phyloP scores from a whole-genome alignment of 345 rosid species.

The Physaria fendleri region DNA sequence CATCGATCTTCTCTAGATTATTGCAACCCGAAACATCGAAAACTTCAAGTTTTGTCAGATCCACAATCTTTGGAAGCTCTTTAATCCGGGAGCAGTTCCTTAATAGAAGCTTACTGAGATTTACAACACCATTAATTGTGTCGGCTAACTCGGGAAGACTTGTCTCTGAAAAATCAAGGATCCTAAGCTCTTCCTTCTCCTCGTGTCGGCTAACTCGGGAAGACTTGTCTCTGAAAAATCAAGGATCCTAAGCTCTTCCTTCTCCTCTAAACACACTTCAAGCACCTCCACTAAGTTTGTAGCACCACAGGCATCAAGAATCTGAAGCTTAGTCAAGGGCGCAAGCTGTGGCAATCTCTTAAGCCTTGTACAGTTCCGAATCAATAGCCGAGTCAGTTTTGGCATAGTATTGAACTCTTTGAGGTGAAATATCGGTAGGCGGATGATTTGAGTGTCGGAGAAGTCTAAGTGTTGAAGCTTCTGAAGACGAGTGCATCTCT shows the following conservation, averaged over 20 bases:
- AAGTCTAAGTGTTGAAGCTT: slow-evolving; percentile 41
- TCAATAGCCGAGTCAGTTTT: slow-evolving; percentile 21
- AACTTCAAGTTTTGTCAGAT: slow-evolving; percentile 30
- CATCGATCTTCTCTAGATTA: slow-evolving; percentile 12
- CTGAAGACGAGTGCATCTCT: slow-evolving; percentile 23
- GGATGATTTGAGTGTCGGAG: slow-evolving; percentile 31
- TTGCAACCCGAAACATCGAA: slow-evolving; percentile 45
- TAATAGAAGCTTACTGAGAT: slow-evolving; percentile 34
- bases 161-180: slow-evolving; percentile 42
- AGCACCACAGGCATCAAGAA: slow-evolving; percentile 36
- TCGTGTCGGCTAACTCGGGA: slow-evolving; percentile 24
- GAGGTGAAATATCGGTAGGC: slow-evolving; percentile 36
- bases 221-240: slow-evolving; percentile 38
- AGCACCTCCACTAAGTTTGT: slow-evolving; percentile 24
- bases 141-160: slow-evolving; percentile 27
- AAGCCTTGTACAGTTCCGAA: slow-evolving; percentile 22
- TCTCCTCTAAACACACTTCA: slow-evolving; percentile 28
- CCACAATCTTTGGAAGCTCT: slow-evolving; percentile 24
- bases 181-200: slow-evolving; percentile 30
- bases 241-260: slow-evolving; percentile 34
- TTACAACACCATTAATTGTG: slow-evolving; percentile 4
- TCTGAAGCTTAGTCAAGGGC: slow-evolving; percentile 20
- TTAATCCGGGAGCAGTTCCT: slow-evolving; percentile 30
- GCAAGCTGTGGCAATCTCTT: slow-evolving; percentile 22
- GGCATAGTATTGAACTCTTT: slow-evolving; percentile 2